Base-by-base conservation (phyloP, 257 asterid genomes). In the Solanum ahanhuiri region DNA sequence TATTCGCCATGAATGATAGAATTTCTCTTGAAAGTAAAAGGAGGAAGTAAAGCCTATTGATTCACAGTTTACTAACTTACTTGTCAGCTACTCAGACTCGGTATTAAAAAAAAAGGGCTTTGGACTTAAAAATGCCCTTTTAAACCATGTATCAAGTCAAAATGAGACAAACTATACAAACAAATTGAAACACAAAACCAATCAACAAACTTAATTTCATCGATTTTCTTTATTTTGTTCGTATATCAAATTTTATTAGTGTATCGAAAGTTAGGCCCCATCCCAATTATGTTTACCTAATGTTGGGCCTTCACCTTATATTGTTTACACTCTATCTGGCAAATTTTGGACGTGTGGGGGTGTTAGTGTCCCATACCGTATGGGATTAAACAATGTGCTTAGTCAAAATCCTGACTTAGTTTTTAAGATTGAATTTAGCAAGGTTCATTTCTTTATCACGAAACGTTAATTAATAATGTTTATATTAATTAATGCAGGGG, bases 401-500 rank as follows among this genome's bases (percentile, higher is more conserved):
- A 60, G 69, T n/a, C 28, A 60, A 60, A 60, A 60, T n/a, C 2
- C 15, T 60, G 1, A 60, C 28, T 60, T 60, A 28, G 5, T 25
- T 25, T 58, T 58, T 58, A 58, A 8, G 28, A 10, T 22, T 58
- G 67, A 58, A 58, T 58, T 22, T 20, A 9, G 14, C 14, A 3
- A 18, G 58, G 20, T 48, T 48, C 3, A 48, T 48, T 48, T 48
- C 3, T 48, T 48, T 15, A 48, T 48, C 22, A 48, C 1, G 20
- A 48, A 34, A 33, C 5, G 7, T 45, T 28, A 79, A 45, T 3
- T 12, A 57, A 31, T 10, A 1, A 1, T 31, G 4, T 2, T 34
- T 87, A 6, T 30, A 3, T 63, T 67, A 15, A 4, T 31, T 1
- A 14, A 20, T 91, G 88, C 94, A 94, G 94, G 92, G 98, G 98